phyloP scores from a whole-genome alignment of 1,284 basidiomycete genomes.

The Cryptococcus sp. region DNA sequence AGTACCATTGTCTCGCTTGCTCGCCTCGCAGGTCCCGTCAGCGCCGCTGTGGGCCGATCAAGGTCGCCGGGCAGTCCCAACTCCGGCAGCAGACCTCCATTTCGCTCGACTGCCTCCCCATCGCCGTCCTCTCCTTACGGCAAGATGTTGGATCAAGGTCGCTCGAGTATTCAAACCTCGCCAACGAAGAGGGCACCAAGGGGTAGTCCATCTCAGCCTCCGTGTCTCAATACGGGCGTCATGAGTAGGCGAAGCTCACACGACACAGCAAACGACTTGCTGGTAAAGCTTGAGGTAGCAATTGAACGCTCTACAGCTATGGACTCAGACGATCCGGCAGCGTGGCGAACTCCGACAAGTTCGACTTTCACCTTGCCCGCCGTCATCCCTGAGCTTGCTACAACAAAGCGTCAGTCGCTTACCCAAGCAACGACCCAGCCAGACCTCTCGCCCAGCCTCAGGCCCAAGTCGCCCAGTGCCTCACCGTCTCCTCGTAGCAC shows the following conservation, averaged over 20 bases:
- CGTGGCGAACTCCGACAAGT: conserved; percentile 19
- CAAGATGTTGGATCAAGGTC: conserved; percentile 7
- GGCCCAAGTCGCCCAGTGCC: conserved; percentile 19
- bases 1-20: conserved; percentile 65
- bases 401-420: conserved; percentile 9
- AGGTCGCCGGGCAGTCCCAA: conserved; percentile 15
- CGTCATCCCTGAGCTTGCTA: conserved; percentile 3
- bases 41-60: conserved; percentile 17
- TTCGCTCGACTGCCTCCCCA: conserved; percentile 3
- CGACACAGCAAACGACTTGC: conserved; percentile 21
- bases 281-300: conserved; percentile 15
- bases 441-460: conserved; percentile 17
- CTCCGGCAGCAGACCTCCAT: conserved; percentile 19
- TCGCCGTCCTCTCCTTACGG: conserved; percentile 7
- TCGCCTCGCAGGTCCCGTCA: conserved; percentile 56
- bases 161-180: background rate
- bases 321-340: conserved; percentile 1
- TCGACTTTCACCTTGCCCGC: conserved; percentile 11
- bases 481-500: conserved; percentile 15
- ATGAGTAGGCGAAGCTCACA: conserved; percentile 7
- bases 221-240: background rate
- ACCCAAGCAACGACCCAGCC: conserved; percentile 25
- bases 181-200: conserved; percentile 1
- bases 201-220: background rate
- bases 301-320: background rate